These are phyloP conservation scores for Rhizomucor miehei DNA, from an alignment of 371 early-diverging fungal species.

Conservation along the genomic window DNA sequence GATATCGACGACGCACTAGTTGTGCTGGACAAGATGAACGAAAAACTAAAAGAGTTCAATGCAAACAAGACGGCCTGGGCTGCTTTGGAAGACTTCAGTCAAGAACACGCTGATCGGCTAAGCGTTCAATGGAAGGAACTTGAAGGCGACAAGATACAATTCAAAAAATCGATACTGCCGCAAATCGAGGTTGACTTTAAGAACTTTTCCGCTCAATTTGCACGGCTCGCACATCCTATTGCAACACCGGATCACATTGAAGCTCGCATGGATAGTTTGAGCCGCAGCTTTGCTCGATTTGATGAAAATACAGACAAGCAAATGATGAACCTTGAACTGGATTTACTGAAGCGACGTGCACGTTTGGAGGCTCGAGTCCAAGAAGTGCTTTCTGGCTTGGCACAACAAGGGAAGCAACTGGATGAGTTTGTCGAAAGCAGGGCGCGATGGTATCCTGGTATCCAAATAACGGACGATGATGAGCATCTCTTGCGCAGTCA, in stretches of 20 bases:
- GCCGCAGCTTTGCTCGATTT: slow-evolving; percentile 17
- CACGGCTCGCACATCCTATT: slow-evolving; percentile 32
- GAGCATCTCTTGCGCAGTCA: slow-evolving; percentile 11
- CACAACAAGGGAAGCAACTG: slow-evolving; percentile 12
- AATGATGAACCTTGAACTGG: slow-evolving; percentile 21
- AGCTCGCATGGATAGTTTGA: slow-evolving; percentile 34
- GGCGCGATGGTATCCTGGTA: slow-evolving; percentile 32
- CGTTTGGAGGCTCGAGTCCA: slow-evolving; percentile 24
- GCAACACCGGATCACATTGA: slow-evolving; percentile 45
- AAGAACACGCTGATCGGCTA: slow-evolving; percentile 17
- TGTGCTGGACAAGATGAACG: slow-evolving; percentile 33
- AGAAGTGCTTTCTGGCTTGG: slow-evolving; percentile 15
- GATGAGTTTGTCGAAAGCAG: slow-evolving; percentile 33
- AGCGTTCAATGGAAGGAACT: slow-evolving; percentile 22
- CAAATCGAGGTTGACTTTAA: slow-evolving; percentile 32
- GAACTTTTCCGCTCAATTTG: slow-evolving; percentile 31
- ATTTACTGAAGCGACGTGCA: slow-evolving; percentile 22
- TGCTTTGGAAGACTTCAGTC: slow-evolving; percentile 23
- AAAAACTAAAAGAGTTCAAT: slow-evolving; percentile 23
- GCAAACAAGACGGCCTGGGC: slow-evolving; percentile 26
- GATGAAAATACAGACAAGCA: slow-evolving; percentile 27
- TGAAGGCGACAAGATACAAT: slow-evolving; percentile 18
- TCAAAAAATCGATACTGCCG: slow-evolving; percentile 20
- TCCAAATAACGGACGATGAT: slow-evolving; percentile 13
- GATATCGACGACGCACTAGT: slow-evolving; percentile 20